phyloP scores from a whole-genome alignment of 2,329 filamentous ascomycete genomes.

The Sporothrix schenckii region DNA sequence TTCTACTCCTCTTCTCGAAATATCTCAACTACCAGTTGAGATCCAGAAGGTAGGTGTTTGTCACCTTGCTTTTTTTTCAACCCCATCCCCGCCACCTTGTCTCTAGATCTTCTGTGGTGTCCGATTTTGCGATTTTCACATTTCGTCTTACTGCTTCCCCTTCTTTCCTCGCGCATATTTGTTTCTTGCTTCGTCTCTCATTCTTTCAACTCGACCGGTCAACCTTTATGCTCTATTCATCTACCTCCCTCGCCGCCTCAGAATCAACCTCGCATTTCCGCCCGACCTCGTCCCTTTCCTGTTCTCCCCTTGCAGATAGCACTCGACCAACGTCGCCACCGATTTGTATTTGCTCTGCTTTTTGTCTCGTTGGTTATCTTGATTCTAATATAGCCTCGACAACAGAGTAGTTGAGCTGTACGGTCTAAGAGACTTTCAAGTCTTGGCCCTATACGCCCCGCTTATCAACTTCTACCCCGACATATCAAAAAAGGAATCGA shows the following conservation, averaged over 20 bases:
- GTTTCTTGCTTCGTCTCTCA: conserved; percentile 37
- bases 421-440: conserved; percentile 28
- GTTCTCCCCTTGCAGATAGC: not conserved
- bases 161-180: not conserved
- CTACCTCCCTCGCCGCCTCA: conserved; percentile 6
- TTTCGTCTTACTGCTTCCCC: conserved; percentile 18
- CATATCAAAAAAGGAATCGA: conserved; percentile 18
- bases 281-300: conserved; percentile 26
- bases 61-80: conserved; percentile 41
- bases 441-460: conserved; percentile 25
- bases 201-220: conserved; percentile 40
- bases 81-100: conserved; percentile 8
- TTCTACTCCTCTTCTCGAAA: conserved; percentile 39
- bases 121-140: conserved; percentile 13
- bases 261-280: conserved; percentile 36
- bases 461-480: conserved; percentile 11
- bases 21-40: conserved; percentile 30
- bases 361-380: not conserved
- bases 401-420: conserved; percentile 29
- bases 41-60: conserved; percentile 23
- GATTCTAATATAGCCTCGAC: conserved; percentile 18
- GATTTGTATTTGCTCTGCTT: conserved; percentile 5
- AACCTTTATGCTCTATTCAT: conserved; percentile 3
- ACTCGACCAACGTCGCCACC: not conserved
- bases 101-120: conserved; percentile 15